A percentile compares a stretch with the other conserved stretches of the same genome.
phyloP scores from a whole-genome alignment of 768 basidiomycete genomes.

The Leccinum barrowsii region DNA sequence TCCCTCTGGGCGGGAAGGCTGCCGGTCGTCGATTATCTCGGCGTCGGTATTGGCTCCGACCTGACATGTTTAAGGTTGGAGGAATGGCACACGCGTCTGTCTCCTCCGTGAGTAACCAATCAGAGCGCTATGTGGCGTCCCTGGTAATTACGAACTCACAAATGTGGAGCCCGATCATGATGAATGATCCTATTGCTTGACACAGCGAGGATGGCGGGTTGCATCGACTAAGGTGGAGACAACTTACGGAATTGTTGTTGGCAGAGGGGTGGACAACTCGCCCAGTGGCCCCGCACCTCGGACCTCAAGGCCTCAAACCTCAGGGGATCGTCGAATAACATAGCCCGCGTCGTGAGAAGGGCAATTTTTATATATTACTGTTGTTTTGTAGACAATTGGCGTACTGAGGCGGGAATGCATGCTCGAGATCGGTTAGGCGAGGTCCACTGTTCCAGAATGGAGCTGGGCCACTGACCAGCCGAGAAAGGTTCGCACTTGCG shows the following conservation, averaged over 20 bases:
- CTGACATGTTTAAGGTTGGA: conserved; percentile 21
- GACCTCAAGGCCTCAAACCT: conserved; percentile 2
- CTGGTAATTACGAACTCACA: conserved; percentile 23
- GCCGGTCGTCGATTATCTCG: conserved; percentile 20
- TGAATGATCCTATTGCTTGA: conserved; percentile 15
- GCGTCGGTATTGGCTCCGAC: conserved; percentile 23
- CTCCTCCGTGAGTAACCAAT: conserved; percentile 23
- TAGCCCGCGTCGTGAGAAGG: conserved; percentile 10
- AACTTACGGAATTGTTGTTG: conserved; percentile 14
- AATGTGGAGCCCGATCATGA: conserved; percentile 20
- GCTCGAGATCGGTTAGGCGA: conserved; percentile 20
- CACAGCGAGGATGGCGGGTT: conserved; percentile 13
- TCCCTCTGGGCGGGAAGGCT: conserved; percentile 6
- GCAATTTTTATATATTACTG: conserved; percentile 20
- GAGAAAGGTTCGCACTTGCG: conserved; percentile 20
- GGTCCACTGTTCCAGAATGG: conserved; percentile 11
- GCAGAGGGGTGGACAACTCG: conserved; percentile 4
- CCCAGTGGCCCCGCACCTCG: conserved; percentile 7
- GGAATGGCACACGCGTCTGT: conserved; percentile 14
- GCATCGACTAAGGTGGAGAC: conserved; percentile 13
- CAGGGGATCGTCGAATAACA: conserved; percentile 14
- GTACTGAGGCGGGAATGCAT: conserved; percentile 20
- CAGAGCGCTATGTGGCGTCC: conserved; percentile 18
- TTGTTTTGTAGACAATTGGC: conserved; percentile 14
- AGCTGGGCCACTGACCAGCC: conserved; percentile 9